A percentile compares a stretch with the other conserved stretches of the same genome.
phyloP scores from a whole-genome alignment of 495 filamentous ascomycete species.

The Oidiodendron maius region DNA sequence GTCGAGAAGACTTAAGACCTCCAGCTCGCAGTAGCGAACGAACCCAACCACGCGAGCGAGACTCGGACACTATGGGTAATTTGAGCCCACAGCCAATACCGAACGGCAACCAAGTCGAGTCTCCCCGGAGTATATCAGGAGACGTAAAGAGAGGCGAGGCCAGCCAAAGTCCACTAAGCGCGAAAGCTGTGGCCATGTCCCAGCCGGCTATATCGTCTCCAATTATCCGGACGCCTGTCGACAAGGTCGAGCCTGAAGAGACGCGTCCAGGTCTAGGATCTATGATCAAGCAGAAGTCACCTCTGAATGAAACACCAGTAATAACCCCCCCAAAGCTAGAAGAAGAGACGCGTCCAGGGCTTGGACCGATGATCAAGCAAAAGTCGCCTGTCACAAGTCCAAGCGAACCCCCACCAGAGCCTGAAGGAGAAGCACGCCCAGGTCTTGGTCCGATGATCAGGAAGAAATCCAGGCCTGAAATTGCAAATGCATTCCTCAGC shows the following conservation, averaged over 20 bases:
- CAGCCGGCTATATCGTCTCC: not conserved
- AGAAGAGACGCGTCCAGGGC: constrained; percentile 61
- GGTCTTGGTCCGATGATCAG: constrained; percentile 91
- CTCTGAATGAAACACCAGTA: constrained; percentile 4
- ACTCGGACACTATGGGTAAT: not conserved
- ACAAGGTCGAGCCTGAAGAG: constrained; percentile 36
- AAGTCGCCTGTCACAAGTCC: constrained; percentile 39
- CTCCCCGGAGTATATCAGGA: not conserved
- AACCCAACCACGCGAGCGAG: constrained; percentile 12
- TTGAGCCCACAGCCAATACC: not conserved
- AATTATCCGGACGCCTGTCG: not conserved
- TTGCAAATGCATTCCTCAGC: constrained; percentile 75
- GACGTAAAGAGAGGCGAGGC: not conserved
- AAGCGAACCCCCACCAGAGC: constrained; percentile 22
- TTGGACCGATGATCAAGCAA: constrained; percentile 89
- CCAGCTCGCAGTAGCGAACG: constrained; percentile 39
- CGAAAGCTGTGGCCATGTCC: not conserved
- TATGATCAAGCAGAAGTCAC: constrained; percentile 69
- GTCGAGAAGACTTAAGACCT: constrained; percentile 36
- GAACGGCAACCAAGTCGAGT: not conserved
- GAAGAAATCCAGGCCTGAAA: constrained; percentile 60
- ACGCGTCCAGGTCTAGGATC: constrained; percentile 74
- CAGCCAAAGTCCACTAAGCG: not conserved
- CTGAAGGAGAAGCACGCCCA: constrained; percentile 53
- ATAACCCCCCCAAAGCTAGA: constrained; percentile 29